Evolutionary conservation across 306 rosid species (phyloP).

Genomic region (Prunus davidiana): DNA sequence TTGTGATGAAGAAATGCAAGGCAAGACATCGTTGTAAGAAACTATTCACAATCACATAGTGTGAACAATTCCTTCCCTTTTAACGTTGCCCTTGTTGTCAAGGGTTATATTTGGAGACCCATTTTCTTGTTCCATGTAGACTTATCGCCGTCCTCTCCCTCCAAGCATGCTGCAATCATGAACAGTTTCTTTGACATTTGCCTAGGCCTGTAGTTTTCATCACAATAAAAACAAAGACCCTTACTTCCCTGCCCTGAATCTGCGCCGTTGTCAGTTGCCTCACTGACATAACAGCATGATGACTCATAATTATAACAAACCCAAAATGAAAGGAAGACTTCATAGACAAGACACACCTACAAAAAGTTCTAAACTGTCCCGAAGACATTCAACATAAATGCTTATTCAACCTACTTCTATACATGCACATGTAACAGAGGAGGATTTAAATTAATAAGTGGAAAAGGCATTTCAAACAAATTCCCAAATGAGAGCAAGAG

Average conservation of each 20-base stretch:
- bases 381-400: too few species aligned
- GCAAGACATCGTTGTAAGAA: background rate
- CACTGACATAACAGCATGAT: too few species aligned
- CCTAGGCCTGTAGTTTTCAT: background rate
- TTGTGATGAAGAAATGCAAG: background rate
- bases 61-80: background rate
- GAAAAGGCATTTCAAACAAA: too few species aligned
- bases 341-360: background rate
- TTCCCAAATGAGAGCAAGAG: too few species aligned
- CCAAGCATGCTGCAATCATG: background rate
- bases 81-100: background rate
- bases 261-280: background rate
- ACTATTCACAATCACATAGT: background rate
- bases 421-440: too few species aligned
- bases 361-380: background rate
- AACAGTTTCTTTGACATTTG: background rate
- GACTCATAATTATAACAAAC: background rate
- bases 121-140: background rate
- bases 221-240: background rate
- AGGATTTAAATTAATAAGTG: too few species aligned
- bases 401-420: too few species aligned
- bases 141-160: background rate
- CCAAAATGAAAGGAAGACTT: background rate
- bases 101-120: background rate
- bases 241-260: background rate